These are phyloP conservation scores for Rutstroemia sp. DNA, from an alignment of 2,329 filamentous ascomycete species.

Conservation along the genomic window DNA sequence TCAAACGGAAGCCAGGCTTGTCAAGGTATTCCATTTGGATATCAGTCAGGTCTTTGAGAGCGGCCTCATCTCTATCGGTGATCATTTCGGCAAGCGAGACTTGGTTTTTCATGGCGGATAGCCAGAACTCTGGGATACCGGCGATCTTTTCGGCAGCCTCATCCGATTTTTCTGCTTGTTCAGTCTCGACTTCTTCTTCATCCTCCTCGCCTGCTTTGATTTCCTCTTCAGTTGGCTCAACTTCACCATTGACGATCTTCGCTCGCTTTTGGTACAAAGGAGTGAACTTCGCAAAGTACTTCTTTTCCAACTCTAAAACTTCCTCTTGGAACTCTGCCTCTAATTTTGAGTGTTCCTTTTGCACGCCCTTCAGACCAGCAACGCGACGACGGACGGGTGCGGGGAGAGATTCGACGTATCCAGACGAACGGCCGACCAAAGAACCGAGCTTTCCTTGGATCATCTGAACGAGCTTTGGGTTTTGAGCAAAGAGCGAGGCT, in stretches of 20 bases:
- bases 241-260: constrained; percentile 79
- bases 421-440: constrained; percentile 89
- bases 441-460: constrained; percentile 94
- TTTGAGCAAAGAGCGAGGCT: constrained; percentile 89
- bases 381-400: constrained; percentile 85
- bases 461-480: constrained; percentile 91
- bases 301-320: constrained; percentile 96
- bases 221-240: constrained; percentile 82
- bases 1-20: constrained; percentile 93
- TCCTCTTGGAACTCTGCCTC: constrained; percentile 99
- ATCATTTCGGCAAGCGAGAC: constrained; percentile 96
- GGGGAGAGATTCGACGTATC: constrained; percentile 95
- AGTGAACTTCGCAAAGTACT: constrained; percentile 98
- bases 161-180: constrained; percentile 40
- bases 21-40: constrained; percentile 99
- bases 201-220: constrained; percentile 80
- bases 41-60: constrained; percentile 81
- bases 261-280: constrained; percentile 94
- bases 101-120: constrained; percentile 99
- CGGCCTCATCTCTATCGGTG: constrained; percentile 92
- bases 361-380: constrained; percentile 90
- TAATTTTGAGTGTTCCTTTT: constrained; percentile 97
- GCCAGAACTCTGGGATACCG: constrained; percentile 98
- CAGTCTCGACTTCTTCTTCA: constrained; percentile 48
- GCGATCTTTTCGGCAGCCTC: constrained; percentile 46